Base-by-base conservation (phyloP, 192 early-diverging fungal genomes). In the Coemansia sp. region DNA sequence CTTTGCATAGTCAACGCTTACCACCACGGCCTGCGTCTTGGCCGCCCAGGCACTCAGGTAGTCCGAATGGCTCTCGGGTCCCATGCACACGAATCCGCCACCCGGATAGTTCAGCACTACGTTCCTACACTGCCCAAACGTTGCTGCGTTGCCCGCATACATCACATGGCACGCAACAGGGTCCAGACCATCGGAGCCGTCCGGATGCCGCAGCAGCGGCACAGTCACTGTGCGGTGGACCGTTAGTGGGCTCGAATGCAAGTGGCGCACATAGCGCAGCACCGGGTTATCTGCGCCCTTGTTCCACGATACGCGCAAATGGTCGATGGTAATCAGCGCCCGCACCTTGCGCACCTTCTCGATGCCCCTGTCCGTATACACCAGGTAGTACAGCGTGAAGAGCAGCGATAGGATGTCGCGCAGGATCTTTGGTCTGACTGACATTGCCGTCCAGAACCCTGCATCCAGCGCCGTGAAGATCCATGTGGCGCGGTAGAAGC, bases 31-130 rank as follows among this genome's bases (percentile, higher is more conserved):
- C 10, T 81, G 75, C 2, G 88, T 89, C 34, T 79, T 75, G 22
- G 82, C 77, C n/a, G 94, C 92, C 91, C 91, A 96, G 2, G 73
- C 74, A 28, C 89, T 84, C 38, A 94, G 59, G 61, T 94, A 89
- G 57, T 95, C 93, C 56, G 91, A 88, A 48, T 98, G 96, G 57
- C 90, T 89, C 14, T 72, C 76, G 23, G 96, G 96, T 11, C 85
- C 84, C 92, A 96, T 94, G n/a, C 88, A 69, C 6, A 95, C 90
- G 66, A 96, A 98, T 15, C 96, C 96, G 48, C 96, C 96, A 33
- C 96, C 91, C 0, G 87, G 90, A 34, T 83, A 83, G 66, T 90
- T 71, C 19, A 89, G 65, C 7, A 92, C 67, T 3, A 92, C 56
- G 38, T 70, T 50, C 19, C 79, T 68, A 14, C 72, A 66, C 7